Conservation (phyloP, 768 basidiomycete genomes). For the Kwoniella europaea region DNA sequence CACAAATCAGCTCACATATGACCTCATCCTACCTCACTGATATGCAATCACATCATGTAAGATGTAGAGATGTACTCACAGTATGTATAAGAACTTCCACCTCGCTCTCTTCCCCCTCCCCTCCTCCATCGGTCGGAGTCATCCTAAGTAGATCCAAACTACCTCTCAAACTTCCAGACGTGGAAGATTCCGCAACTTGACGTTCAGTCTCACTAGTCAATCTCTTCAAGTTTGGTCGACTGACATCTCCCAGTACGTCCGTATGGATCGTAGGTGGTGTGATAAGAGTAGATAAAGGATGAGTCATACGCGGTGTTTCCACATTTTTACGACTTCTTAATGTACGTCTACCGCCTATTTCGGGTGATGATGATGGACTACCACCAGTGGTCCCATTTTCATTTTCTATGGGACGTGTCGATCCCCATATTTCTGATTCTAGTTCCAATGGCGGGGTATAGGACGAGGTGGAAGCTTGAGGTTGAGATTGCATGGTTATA, state of each 20-base stretch:
- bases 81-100: constrained; percentile 60
- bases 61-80: constrained; percentile 33
- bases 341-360: constrained; percentile 1
- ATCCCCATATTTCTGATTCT: constrained; percentile 24
- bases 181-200: constrained; percentile 49
- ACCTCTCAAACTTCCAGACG: constrained; percentile 41
- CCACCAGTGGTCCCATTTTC: background rate
- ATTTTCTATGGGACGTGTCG: background rate
- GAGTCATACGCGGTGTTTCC: background rate
- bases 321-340: constrained; percentile 4
- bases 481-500: too few species aligned
- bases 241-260: constrained; percentile 25
- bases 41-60: background rate
- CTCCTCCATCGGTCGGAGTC: constrained; percentile 13
- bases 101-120: constrained; percentile 31
- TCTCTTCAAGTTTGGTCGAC: constrained; percentile 43
- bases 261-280: constrained; percentile 17
- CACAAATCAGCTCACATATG: background rate
- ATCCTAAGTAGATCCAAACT: constrained; percentile 48
- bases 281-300: constrained; percentile 14
- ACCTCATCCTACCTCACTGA: background rate
- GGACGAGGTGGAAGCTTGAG: constrained; percentile 11
- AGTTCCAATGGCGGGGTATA: constrained; percentile 14
- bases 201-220: constrained; percentile 52
- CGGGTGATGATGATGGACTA: background rate